A percentile compares a stretch with the other conserved stretches of the same genome.
Evolutionary conservation across 1,284 basidiomycete species (phyloP).

Genomic region (Pterulicium gracile): DNA sequence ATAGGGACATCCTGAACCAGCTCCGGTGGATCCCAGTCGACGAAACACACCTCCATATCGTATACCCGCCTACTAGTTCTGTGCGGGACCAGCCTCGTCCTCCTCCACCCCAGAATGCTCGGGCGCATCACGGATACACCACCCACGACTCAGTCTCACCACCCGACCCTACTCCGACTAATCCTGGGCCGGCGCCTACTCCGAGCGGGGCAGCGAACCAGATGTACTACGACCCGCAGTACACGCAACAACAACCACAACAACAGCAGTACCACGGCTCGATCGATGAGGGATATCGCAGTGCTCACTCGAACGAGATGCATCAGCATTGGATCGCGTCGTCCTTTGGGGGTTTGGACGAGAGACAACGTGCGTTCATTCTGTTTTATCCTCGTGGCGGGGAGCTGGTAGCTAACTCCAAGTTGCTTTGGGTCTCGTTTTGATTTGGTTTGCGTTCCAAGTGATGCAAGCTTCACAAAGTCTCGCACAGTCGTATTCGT

Average conservation of each 20-base stretch:
- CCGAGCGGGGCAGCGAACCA: too few species aligned
- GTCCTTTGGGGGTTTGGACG: neutral
- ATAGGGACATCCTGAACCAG: conserved; percentile 1
- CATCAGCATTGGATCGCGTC: neutral
- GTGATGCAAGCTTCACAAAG: neutral
- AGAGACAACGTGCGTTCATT: neutral
- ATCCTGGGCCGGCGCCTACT: too few species aligned
- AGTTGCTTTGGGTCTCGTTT: too few species aligned
- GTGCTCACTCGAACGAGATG: neutral
- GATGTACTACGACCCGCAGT: too few species aligned
- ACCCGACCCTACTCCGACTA: too few species aligned
- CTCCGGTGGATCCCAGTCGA: conserved; percentile 1
- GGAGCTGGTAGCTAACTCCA: too few species aligned
- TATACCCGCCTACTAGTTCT: too few species aligned
- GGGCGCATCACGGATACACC: too few species aligned
- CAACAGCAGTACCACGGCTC: neutral
- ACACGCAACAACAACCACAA: neutral
- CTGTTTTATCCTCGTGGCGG: neutral
- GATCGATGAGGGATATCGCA: neutral
- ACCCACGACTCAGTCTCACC: too few species aligned
- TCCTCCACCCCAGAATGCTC: too few species aligned
- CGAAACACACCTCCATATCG: neutral
- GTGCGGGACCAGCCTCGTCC: too few species aligned
- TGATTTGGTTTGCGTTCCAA: neutral
- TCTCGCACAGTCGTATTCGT: neutral